Evolutionary conservation across 2,329 filamentous ascomycete species (phyloP).

Genomic region (Pyricularia sp.): DNA sequence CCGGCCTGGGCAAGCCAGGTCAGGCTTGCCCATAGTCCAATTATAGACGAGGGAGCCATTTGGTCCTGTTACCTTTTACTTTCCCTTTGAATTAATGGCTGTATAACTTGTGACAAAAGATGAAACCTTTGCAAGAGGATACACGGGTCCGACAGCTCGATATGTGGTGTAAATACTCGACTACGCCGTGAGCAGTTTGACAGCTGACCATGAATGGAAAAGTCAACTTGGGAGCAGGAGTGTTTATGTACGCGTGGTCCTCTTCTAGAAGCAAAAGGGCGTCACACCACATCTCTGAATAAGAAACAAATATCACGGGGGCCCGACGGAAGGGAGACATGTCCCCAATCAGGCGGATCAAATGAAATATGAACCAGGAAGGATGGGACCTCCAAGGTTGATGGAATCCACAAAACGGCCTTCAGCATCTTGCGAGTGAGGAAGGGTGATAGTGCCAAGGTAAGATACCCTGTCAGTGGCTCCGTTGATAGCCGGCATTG

Average conservation of each 20-base stretch:
- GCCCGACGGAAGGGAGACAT: neutral
- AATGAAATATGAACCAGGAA: neutral
- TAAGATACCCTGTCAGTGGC: neutral
- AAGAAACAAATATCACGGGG: neutral
- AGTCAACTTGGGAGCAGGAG: neutral
- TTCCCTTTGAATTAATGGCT: too few relatives aligned
- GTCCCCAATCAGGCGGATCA: neutral
- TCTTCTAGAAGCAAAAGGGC: neutral
- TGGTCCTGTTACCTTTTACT: neutral
- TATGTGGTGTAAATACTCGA: too few relatives aligned
- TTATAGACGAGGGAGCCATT: neutral
- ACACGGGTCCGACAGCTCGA: too few relatives aligned
- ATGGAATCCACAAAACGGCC: neutral
- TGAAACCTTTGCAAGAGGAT: too few relatives aligned
- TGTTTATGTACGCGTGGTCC: neutral
- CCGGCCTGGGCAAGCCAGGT: constrained; percentile 9
- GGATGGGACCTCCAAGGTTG: too few relatives aligned
- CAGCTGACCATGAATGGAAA: too few relatives aligned
- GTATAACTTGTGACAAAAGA: too few relatives aligned
- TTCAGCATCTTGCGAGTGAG: neutral
- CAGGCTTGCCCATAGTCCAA: neutral
- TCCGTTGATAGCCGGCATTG: neutral
- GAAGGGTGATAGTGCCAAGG: too few relatives aligned
- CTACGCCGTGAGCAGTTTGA: too few relatives aligned
- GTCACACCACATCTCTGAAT: neutral